Percentiles rank a stretch among this genome's conserved stretches.
Conservation (phyloP, 2,329 filamentous ascomycete genomes). For the Harringtonia lauricola region DNA sequence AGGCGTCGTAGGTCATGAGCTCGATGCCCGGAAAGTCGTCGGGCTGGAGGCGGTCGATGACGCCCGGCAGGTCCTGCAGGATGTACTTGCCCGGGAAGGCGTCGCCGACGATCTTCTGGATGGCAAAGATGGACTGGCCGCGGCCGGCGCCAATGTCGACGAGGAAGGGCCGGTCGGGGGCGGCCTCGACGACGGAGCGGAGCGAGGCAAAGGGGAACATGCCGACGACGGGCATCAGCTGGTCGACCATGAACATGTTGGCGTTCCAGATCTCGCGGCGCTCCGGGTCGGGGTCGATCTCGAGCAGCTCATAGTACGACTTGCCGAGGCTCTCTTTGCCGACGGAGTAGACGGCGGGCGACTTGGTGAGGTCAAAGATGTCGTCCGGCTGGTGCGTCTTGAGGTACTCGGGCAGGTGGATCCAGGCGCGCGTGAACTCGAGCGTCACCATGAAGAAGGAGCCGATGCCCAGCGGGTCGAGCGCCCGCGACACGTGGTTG, state of each 20-base stretch:
- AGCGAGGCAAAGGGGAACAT: slow-evolving; percentile 3
- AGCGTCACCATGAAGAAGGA: background rate
- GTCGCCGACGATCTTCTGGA: background rate
- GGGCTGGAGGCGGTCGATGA: background rate
- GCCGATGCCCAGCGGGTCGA: background rate
- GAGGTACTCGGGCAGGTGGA: slow-evolving; percentile 2
- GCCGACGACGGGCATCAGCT: background rate
- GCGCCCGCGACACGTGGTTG: background rate
- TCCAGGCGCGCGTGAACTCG: slow-evolving; percentile 1
- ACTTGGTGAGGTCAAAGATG: slow-evolving; percentile 2
- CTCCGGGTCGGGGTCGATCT: background rate
- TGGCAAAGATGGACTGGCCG: background rate
- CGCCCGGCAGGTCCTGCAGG: background rate
- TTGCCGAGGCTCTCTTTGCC: slow-evolving; percentile 1
- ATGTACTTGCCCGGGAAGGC: background rate
- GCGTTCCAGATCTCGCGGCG: slow-evolving; percentile 1
- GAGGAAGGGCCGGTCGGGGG: background rate
- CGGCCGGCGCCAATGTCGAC: slow-evolving; percentile 2
- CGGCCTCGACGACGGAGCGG: background rate
- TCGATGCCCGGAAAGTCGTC: background rate
- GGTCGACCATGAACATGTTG: slow-evolving; percentile 1
- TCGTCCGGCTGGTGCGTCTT: background rate
- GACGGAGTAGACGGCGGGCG: background rate
- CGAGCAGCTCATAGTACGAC: slow-evolving; percentile 3
- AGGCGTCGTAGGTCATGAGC: background rate